Evolutionary conservation across 2,329 filamentous ascomycete genomes (phyloP).

Genomic region (Colletotrichum gigasporum): DNA sequence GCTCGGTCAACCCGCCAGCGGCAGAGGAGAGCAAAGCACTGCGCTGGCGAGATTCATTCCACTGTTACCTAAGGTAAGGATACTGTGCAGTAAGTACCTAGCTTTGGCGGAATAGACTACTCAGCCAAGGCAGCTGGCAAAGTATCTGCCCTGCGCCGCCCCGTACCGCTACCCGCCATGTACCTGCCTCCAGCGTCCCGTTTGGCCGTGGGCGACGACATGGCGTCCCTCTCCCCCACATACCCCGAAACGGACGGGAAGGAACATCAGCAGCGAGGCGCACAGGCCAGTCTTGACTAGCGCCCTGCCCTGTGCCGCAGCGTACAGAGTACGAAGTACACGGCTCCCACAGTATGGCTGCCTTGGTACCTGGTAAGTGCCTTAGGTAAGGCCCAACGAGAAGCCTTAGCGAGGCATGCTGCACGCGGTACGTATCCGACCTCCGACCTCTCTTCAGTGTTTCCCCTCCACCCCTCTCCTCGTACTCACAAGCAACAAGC

Average conservation of each 20-base stretch:
- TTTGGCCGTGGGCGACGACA: neutral
- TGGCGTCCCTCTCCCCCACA: slow-evolving; percentile 10
- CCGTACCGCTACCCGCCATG: neutral
- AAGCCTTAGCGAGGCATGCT: no score
- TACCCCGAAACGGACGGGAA: slow-evolving; percentile 31
- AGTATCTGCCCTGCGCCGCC: neutral
- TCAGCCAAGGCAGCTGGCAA: neutral
- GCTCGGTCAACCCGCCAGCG: neutral
- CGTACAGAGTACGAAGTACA: no score
- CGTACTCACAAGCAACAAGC: no score
- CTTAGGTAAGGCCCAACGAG: no score
- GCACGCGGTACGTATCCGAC: no score
- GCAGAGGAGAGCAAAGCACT: neutral
- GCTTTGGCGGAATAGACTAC: neutral
- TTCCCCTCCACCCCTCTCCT: neutral
- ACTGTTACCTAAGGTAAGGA: neutral
- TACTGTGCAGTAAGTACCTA: neutral
- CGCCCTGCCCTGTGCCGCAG: neutral
- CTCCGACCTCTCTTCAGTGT: no score
- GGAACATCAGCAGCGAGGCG: neutral
- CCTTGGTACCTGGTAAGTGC: no score
- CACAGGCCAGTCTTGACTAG: slow-evolving; percentile 13
- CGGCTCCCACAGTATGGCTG: no score
- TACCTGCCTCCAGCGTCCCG: neutral
- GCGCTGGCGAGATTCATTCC: no score